Percentiles rank a stretch among this genome's conserved stretches.
phyloP scores from a whole-genome alignment of 2,329 filamentous ascomycete species.

The Madurella fahalii region DNA sequence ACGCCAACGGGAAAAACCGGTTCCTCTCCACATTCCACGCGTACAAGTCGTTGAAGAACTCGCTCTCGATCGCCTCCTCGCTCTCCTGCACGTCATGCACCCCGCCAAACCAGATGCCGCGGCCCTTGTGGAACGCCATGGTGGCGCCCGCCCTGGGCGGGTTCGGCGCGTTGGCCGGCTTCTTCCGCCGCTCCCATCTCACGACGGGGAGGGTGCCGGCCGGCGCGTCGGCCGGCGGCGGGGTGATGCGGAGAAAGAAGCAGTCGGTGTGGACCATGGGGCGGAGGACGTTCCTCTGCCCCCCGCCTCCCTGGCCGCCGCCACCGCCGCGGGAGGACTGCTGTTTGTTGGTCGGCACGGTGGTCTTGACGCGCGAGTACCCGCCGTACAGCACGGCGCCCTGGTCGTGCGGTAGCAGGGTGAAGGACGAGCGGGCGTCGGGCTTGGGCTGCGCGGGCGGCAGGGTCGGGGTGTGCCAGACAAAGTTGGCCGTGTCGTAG shows the following conservation, averaged over 20 bases:
- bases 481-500: slow-evolving; percentile 84
- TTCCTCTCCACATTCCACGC: slow-evolving; percentile 96
- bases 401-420: slow-evolving; percentile 81
- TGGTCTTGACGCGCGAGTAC: slow-evolving; percentile 84
- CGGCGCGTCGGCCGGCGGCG: slow-evolving; percentile 63
- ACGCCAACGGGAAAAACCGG: slow-evolving; percentile 78
- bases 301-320: slow-evolving; percentile 46
- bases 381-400: slow-evolving; percentile 90
- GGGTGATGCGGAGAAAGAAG: slow-evolving; percentile 81
- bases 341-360: slow-evolving; percentile 55
- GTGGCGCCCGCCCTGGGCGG: slow-evolving; percentile 83
- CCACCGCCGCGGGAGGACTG: slow-evolving; percentile 46
- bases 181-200: slow-evolving; percentile 90
- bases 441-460: slow-evolving; percentile 80
- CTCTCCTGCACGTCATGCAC: slow-evolving; percentile 89
- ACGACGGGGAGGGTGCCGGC: slow-evolving; percentile 65
- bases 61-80: slow-evolving; percentile 92
- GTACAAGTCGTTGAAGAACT: slow-evolving; percentile 90
- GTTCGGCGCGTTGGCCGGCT: slow-evolving; percentile 81
- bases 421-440: slow-evolving; percentile 87
- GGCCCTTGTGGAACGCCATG: slow-evolving; percentile 90
- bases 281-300: slow-evolving; percentile 70
- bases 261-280: slow-evolving; percentile 93
- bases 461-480: slow-evolving; percentile 74
- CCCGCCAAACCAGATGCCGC: slow-evolving; percentile 89